Evolutionary conservation across 1,284 basidiomycete genomes (phyloP), one percentile per base, ranked within the genome.

Genomic region (Fomitopsis palustris): DNA sequence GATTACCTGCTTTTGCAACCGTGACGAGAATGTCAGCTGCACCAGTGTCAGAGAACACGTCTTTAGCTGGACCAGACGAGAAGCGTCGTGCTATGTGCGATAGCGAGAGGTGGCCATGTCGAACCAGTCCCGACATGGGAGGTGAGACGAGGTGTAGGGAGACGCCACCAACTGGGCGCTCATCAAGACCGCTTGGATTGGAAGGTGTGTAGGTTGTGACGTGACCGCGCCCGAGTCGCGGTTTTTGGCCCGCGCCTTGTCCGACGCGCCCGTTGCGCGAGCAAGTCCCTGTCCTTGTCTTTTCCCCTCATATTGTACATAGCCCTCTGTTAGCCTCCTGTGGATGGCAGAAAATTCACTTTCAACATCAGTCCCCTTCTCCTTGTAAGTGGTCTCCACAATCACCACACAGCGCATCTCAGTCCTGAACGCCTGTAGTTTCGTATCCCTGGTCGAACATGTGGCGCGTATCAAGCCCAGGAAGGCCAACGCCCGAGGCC

Each of bases 381-480:
- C 51, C 12, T 60, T 60, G 59, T 60, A 25, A 6, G 59, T 60
- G 14, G 21, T 51, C 33, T 33, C 51, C 33, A 8, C 1, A 1
- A 10, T 1, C 4, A 1, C 4, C 16, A n/a, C 33, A 56, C 4
- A 16, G 27, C 19, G 25, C 54, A 19, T 14, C 31, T 51, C 5
- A 29, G 6, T 12, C 21, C 38, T 2, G 29, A 17, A 4, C 38
- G 5, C 29, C 8, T 16, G 17, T 42, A 68, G 67, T 49, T 65
- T 66, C 25, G 64, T 64, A 6, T 64, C 66, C 23, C 63, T 68
- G 9, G 54, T 66, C 12, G 52, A 62, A 4, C 64, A 61, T 3
- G 57, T 68, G n/a, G 60, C 61, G 4, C 47, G 61, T 9, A 59
- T 65, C 25, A 62, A 60, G 35, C 65, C 67, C 14, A 60, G 61